Conservation (phyloP, 768 basidiomycete genomes). For the Russula virescens region DNA sequence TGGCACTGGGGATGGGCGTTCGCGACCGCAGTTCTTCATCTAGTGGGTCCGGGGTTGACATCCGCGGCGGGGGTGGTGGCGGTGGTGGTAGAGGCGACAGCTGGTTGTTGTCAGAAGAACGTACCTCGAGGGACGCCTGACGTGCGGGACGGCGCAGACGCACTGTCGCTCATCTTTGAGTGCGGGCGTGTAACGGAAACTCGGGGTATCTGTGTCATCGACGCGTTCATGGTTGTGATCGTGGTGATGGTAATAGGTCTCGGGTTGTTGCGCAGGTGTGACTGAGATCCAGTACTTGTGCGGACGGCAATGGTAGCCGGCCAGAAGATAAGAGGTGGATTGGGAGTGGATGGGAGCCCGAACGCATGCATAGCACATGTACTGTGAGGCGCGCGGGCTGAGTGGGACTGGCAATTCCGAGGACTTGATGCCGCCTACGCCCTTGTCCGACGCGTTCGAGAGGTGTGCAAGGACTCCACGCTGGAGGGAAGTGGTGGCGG, state of each 20-base stretch:
- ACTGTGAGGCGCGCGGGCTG: neutral
- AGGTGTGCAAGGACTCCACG: too few relatives aligned
- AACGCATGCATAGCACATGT: neutral
- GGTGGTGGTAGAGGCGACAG: neutral
- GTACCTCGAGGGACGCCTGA: neutral
- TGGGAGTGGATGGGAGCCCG: slow-evolving; percentile 5
- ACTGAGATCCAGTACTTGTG: too few relatives aligned
- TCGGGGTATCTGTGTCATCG: too few relatives aligned
- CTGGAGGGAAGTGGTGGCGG: neutral
- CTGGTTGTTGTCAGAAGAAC: neutral
- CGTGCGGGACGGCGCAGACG: neutral
- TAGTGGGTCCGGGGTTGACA: neutral
- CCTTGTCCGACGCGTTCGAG: too few relatives aligned
- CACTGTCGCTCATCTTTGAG: neutral
- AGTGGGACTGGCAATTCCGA: neutral
- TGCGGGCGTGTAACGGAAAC: neutral
- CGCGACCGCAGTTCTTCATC: neutral
- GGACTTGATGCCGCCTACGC: neutral
- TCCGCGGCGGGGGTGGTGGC: too few relatives aligned
- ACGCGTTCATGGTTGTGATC: too few relatives aligned
- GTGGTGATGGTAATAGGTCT: too few relatives aligned
- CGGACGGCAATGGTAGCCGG: too few relatives aligned
- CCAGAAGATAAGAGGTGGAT: neutral
- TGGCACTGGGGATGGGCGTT: too few relatives aligned
- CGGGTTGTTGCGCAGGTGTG: too few relatives aligned